Evolutionary conservation across 352 stramenopile species (phyloP).

Genomic region (Phytophthora macrochlamydospora): DNA sequence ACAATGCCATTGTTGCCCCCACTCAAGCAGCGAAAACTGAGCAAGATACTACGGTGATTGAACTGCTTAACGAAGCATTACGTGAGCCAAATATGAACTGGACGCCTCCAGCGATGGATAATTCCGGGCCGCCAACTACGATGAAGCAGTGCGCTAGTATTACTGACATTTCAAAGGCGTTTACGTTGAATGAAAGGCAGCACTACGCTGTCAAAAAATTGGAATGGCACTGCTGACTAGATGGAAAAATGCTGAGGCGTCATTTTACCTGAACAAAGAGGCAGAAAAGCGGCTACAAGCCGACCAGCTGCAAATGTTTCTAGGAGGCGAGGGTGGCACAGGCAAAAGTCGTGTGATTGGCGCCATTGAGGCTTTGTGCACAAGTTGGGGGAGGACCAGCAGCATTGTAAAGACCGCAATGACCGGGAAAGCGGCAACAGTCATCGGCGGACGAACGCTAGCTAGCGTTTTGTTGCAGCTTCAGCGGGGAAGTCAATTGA

Average conservation of each 20-base stretch:
- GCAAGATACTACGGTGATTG: conserved; percentile 1
- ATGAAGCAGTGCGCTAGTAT: conserved; percentile 2
- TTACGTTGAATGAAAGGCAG: conserved; percentile 5
- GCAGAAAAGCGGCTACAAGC: neutral
- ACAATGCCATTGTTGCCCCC: neutral
- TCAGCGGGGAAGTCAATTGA: neutral
- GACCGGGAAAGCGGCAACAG: neutral
- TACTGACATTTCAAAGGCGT: neutral
- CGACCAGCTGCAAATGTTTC: conserved; percentile 4
- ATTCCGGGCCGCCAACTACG: neutral
- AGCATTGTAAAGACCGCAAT: neutral
- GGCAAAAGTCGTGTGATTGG: conserved; percentile 1
- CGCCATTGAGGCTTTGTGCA: neutral
- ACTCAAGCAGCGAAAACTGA: neutral
- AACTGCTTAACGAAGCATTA: conserved; percentile 7
- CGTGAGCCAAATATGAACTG: neutral
- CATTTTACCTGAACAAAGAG: neutral
- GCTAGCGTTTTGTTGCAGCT: neutral
- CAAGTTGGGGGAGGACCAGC: neutral
- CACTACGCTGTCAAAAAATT: conserved; percentile 2
- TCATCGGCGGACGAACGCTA: neutral
- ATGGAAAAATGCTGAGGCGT: conserved; percentile 4
- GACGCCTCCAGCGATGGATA: neutral
- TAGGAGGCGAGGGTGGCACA: conserved; percentile 1
- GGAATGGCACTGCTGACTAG: conserved; percentile 1